Percentiles rank a stretch among this genome's conserved stretches.
phyloP scores from a whole-genome alignment of 108 stramenopile genomes.

The Nitzschia sp. region DNA sequence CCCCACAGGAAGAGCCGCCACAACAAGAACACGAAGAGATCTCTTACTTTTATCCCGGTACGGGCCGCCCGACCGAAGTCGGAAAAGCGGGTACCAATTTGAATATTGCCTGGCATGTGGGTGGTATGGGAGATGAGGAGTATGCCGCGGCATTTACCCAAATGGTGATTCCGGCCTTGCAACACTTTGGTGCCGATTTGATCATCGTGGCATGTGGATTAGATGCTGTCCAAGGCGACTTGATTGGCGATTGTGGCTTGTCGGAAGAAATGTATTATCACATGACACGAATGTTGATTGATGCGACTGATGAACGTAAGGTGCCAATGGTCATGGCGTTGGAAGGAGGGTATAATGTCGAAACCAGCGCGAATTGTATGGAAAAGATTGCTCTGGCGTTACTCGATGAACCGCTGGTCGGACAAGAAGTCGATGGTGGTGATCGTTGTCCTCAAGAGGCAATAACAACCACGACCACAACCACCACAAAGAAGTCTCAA shows the following conservation, averaged over 20 bases:
- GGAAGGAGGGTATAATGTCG: constrained; percentile 69
- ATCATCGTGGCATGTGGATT: constrained; percentile 59
- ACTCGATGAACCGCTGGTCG: constrained; percentile 13
- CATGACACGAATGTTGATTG: constrained; percentile 29
- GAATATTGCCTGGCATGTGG: constrained; percentile 43
- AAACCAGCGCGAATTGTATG: constrained; percentile 40
- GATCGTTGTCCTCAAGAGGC: too few relatives aligned
- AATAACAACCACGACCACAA: too few relatives aligned
- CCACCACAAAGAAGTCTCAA: too few relatives aligned
- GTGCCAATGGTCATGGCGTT: constrained; percentile 52
- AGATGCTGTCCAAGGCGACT: constrained; percentile 63
- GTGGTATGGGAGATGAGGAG: constrained; percentile 38
- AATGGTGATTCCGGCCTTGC: constrained; percentile 41
- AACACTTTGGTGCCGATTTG: constrained; percentile 31
- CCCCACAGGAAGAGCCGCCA: too few relatives aligned
- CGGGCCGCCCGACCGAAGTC: constrained; percentile 45
- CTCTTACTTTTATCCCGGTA: constrained; percentile 54
- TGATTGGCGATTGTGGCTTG: constrained; percentile 40
- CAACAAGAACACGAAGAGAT: too few relatives aligned
- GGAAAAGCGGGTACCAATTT: constrained; percentile 48
- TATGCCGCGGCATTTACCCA: constrained; percentile 49
- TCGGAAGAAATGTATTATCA: constrained; percentile 25
- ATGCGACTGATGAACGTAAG: not conserved
- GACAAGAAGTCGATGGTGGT: not conserved
- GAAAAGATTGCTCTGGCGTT: constrained; percentile 30